Percentiles rank a stretch among this genome's conserved stretches.
phyloP scores from a whole-genome alignment of 169 alveolate species.

The Pseudocohnilembus persalinus region DNA sequence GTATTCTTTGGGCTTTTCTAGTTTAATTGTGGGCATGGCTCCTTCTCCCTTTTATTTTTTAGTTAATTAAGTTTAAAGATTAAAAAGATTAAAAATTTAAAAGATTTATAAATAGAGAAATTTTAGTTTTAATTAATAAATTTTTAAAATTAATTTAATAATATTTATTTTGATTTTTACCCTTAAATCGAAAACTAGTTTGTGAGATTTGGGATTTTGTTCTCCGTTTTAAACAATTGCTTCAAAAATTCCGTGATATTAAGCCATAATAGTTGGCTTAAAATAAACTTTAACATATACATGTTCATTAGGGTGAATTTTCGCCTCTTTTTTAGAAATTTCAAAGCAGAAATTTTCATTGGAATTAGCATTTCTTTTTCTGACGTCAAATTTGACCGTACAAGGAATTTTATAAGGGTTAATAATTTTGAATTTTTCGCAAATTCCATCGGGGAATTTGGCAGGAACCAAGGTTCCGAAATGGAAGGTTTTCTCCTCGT shows the following conservation, averaged over 20 bases:
- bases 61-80: neutral
- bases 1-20: slow-evolving; percentile 77
- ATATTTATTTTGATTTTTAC: too few relatives aligned
- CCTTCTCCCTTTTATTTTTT: slow-evolving; percentile 86
- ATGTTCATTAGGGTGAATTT: slow-evolving; percentile 91
- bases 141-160: too few relatives aligned
- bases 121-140: too few relatives aligned
- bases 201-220: slow-evolving; percentile 82
- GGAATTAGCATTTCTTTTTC: slow-evolving; percentile 50
- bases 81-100: too few relatives aligned
- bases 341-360: slow-evolving; percentile 89
- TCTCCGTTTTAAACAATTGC: slow-evolving; percentile 91
- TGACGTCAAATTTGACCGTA: slow-evolving; percentile 34
- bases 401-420: slow-evolving; percentile 83
- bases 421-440: slow-evolving; percentile 87
- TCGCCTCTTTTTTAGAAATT: slow-evolving; percentile 79
- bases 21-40: slow-evolving; percentile 88
- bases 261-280: slow-evolving; percentile 88
- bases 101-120: too few relatives aligned
- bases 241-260: slow-evolving; percentile 88
- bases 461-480: slow-evolving; percentile 92
- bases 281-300: slow-evolving; percentile 89
- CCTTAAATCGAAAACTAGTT: slow-evolving; percentile 87
- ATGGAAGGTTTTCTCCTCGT: slow-evolving; percentile 90
- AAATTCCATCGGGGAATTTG: slow-evolving; percentile 85